Evolutionary conservation across 148 eudicot species (phyloP), one percentile per base, ranked within the genome.

Genomic region (Silene latifolia): DNA sequence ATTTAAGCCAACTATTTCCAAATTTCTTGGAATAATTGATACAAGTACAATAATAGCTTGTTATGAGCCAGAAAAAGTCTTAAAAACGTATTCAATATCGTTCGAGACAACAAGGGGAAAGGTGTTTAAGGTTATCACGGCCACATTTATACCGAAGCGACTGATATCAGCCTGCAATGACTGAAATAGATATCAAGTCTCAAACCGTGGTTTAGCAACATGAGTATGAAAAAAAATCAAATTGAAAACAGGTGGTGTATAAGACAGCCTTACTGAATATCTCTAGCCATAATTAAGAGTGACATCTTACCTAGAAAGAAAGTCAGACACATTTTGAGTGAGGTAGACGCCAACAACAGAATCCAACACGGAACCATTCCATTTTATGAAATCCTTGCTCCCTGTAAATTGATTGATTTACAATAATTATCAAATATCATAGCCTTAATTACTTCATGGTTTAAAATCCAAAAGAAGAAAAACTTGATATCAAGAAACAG

Each of bases 281-380:
- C 14, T 3, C 14, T 48, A 48, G 53, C 53, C 53, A 48, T 21
- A 44, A 13, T 15, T 4, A 32, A 39, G 21, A 57, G 4, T 8
- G 11, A 57, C 19, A 7, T 21, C n/a, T 47, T 75, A 80, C 83
- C 83, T 77, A 0, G 83, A 81, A 53, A 81, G 77, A 61, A 77
- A 67, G 11, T 81, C 83, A 1, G 77, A 77, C 19, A 77, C 83
- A 62, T 81, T 81, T 67, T 81, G 83, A 0, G 83, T 81, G 14
- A 81, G 83, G 44, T 72, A 81, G n/a, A 81, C 83, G 6, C 83
- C 83, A 72, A 81, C 74, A 8, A 81, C 54, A 19, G 83, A 81
- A 53, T 81, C 83, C 53, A 81, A 68, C 42, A 81, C 83, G 0
- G 83, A 81, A 51, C 83, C 83, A 23, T 77, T 81, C 80, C 83